Evolutionary conservation across 495 filamentous ascomycete species (phyloP).

Genomic region (Penicillium mononematosum): DNA sequence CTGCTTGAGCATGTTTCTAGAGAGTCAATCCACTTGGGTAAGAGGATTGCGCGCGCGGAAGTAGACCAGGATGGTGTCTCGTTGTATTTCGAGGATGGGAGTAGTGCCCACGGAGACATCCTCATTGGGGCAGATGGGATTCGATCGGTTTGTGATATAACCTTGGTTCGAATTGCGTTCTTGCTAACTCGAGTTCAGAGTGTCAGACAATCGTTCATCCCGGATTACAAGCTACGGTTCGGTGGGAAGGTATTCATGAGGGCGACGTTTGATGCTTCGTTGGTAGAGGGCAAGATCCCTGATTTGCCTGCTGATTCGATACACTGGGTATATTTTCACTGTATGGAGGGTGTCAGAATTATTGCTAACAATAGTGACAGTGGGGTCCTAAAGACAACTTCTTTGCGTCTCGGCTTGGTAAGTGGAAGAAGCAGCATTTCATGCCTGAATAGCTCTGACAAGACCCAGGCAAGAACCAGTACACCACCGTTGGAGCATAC

Average conservation of each 20-base stretch:
- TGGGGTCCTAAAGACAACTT: slow-evolving; percentile 49
- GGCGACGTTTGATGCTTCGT: slow-evolving; percentile 43
- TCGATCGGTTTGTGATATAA: slow-evolving; percentile 26
- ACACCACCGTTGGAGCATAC: slow-evolving; percentile 49
- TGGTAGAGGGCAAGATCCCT: slow-evolving; percentile 39
- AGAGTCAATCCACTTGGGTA: slow-evolving; percentile 28
- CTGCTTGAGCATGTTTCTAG: slow-evolving; percentile 42
- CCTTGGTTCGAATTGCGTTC: background rate
- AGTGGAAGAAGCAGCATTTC: background rate
- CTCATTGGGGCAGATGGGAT: slow-evolving; percentile 40
- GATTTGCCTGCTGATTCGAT: slow-evolving; percentile 45
- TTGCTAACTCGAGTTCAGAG: slow-evolving; percentile 15
- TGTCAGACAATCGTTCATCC: slow-evolving; percentile 38
- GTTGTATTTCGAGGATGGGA: slow-evolving; percentile 34
- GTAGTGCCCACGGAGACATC: slow-evolving; percentile 28
- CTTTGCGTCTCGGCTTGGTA: slow-evolving; percentile 48
- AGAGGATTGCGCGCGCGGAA: slow-evolving; percentile 21
- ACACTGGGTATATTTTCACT: slow-evolving; percentile 38
- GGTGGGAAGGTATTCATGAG: slow-evolving; percentile 48
- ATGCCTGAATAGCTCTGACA: slow-evolving; percentile 6
- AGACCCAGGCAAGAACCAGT: slow-evolving; percentile 33
- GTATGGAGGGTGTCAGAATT: background rate
- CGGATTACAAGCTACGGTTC: slow-evolving; percentile 41
- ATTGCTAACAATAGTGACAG: slow-evolving; percentile 12
- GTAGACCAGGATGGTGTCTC: slow-evolving; percentile 19